A percentile compares a stretch with the other conserved stretches of the same genome.
Conservation (phyloP, 495 filamentous ascomycete species). For the Chlorociboria aeruginascens region DNA sequence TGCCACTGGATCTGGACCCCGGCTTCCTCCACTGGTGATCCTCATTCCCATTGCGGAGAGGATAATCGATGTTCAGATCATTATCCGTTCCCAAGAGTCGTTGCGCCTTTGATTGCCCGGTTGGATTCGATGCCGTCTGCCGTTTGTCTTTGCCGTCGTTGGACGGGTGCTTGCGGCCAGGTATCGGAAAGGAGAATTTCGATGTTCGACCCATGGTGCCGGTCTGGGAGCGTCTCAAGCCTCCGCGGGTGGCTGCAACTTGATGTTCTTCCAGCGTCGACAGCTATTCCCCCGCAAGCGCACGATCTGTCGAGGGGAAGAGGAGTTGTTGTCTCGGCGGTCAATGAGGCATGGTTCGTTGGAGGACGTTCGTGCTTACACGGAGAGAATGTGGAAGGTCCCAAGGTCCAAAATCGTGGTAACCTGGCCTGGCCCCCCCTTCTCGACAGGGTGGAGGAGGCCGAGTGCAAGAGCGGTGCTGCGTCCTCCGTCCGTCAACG, state of each 20-base stretch:
- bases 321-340: too few species aligned
- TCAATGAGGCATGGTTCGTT: too few species aligned
- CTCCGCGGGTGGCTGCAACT: too few species aligned
- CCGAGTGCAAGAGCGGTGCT: too few species aligned
- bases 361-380: too few species aligned
- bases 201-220: conserved; percentile 34
- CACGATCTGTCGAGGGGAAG: too few species aligned
- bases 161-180: conserved; percentile 32
- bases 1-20: conserved; percentile 15
- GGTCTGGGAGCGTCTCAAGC: conserved; percentile 1
- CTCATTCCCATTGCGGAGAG: conserved; percentile 5
- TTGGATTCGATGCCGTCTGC: conserved; percentile 18
- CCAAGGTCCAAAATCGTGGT: too few species aligned
- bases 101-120: conserved; percentile 29
- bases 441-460: too few species aligned
- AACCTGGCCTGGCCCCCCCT: too few species aligned
- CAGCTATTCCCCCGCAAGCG: background rate
- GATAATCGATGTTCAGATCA: conserved; percentile 19
- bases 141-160: conserved; percentile 10
- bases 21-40: conserved; percentile 11
- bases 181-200: conserved; percentile 40
- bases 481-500: too few species aligned
- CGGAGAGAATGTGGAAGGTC: too few species aligned
- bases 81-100: conserved; percentile 28
- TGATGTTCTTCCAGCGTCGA: background rate